Base-by-base conservation (phyloP, 305 asterid genomes). In the Petunia hybrid region DNA sequence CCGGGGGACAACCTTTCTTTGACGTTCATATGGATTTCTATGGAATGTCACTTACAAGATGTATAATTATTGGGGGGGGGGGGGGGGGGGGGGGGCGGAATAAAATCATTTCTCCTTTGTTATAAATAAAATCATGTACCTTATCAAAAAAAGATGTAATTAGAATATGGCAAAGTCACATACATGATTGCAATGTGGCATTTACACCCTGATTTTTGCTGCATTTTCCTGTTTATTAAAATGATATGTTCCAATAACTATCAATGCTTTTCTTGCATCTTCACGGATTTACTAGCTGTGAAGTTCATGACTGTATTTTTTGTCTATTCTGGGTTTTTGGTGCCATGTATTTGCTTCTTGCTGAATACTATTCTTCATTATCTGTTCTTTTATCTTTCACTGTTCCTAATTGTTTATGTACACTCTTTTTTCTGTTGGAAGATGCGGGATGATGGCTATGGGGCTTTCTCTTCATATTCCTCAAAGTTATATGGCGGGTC, bases 401-500 rank as follows among this genome's bases (percentile, higher is more conserved):
- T 64, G 42, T 38, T 71, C 62, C 77, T 71, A 43, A 12, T 10
- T 35, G 62, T 5, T 71, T 69, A n/a, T 73, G 42, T 31, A 5
- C 36, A 62, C n/a, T 53, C 61, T 6, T 53, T 46, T 78, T 78
- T 64, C 51, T 78, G 63, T 80, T 40, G 80, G 56, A 83, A 95
- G 98, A 80, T 91, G 84, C 93, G 89, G 78, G 98, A 94, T 66
- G 84, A 80, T 84, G 89, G 87, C 86, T 92, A 91, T 78, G 96
- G 94, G 83, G 80, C 96, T 51, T 67, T 86, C 83, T 64, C 95
- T 80, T 83, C 97, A 62, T 94, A 85, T 84, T 86, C 97, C 62
- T 84, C 98, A 74, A 86, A 96, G 80, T 51, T 87, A 39, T 94
- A 88, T 90, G 88, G 89, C 82, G 92, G 94, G 99, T 94, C 79